A percentile compares a stretch with the other conserved stretches of the same genome.
phyloP scores from a whole-genome alignment of 2,329 filamentous ascomycete species.

The Thielaviopsis punctulata region DNA sequence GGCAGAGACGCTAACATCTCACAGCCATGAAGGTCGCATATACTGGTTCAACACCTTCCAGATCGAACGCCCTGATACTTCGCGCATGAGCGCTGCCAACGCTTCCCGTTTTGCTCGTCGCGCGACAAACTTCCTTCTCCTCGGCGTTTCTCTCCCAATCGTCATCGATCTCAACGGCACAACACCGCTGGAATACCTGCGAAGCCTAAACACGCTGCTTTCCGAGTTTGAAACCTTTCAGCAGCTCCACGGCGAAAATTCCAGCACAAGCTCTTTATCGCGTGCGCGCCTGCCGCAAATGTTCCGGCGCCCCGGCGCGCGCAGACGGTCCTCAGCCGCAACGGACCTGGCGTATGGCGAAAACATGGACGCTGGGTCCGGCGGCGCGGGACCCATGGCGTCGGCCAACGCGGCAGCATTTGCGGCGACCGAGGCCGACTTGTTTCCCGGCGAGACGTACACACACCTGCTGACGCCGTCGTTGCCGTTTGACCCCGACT shows the following conservation, averaged over 20 bases:
- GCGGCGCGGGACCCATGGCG: constrained; percentile 16
- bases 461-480: constrained; percentile 76
- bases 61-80: constrained; percentile 67
- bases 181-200: constrained; percentile 69
- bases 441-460: constrained; percentile 73
- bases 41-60: constrained; percentile 98
- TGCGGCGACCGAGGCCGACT: constrained; percentile 42
- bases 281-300: constrained; percentile 68
- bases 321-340: constrained; percentile 33
- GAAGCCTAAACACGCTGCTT: constrained; percentile 68
- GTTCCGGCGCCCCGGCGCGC: constrained; percentile 50
- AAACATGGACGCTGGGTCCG: constrained; percentile 16
- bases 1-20: too few relatives aligned
- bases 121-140: constrained; percentile 82
- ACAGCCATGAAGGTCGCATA: constrained; percentile 83
- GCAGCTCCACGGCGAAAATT: constrained; percentile 64
- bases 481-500: constrained; percentile 90
- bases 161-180: constrained; percentile 76
- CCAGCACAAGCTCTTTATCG: constrained; percentile 51
- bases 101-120: constrained; percentile 69
- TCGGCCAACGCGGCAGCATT: constrained; percentile 35
- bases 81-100: constrained; percentile 73
- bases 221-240: constrained; percentile 91
- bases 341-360: constrained; percentile 21
- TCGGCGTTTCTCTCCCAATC: constrained; percentile 78